Evolutionary conservation across 371 early-diverging fungal species (phyloP), one percentile per base, ranked within the genome.

Genomic region (Rhizomucor pusillus): DNA sequence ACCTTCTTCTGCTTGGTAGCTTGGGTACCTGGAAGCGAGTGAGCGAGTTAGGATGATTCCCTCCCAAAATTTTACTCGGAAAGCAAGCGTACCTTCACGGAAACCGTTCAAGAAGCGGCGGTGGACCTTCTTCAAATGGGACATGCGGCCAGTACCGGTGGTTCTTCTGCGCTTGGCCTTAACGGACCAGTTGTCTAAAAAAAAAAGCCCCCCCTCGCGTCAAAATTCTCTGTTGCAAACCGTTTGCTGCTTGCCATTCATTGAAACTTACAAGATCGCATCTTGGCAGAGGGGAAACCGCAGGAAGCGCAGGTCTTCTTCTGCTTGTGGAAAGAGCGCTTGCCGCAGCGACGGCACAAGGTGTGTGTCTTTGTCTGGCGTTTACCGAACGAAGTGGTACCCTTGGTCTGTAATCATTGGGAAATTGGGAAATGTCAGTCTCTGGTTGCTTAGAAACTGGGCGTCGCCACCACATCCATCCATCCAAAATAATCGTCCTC

Each of bases 381-480:
- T 85, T 96, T 99, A 93, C 99, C 99, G 86, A 99, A 96, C 77
- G 96, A 91, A 71, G 93, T 86, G 74, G 99, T 99, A 92, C 99
- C 99, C 91, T 99, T 99, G 74, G 97, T 89, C 98, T 92, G 75
- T 52, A 40, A 19, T 29, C 22, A 37, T 7, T 25, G 3, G 29
- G 29, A 10, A 11, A 43, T 33, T 18, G 34, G 19, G 18, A 5
- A 3, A 11, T 5, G 41, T 41, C 41, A 41, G 41, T 4, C 5
- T 16, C 12, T 41, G 41, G 14, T 41, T 41, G 18, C 14, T 40
- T 14, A 20, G 16, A 18, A 40, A n/a, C 16, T 13, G 22, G 24
- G 36, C 40, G 23, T 20, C 23, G 3, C 51, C 16, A 22, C 22
- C 51, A 50, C 36, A 29, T 13, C 20, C 23, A 14, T 23, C 36